Conservation (phyloP, 2,329 filamentous ascomycete genomes). For the Lachnellula hyalina region DNA sequence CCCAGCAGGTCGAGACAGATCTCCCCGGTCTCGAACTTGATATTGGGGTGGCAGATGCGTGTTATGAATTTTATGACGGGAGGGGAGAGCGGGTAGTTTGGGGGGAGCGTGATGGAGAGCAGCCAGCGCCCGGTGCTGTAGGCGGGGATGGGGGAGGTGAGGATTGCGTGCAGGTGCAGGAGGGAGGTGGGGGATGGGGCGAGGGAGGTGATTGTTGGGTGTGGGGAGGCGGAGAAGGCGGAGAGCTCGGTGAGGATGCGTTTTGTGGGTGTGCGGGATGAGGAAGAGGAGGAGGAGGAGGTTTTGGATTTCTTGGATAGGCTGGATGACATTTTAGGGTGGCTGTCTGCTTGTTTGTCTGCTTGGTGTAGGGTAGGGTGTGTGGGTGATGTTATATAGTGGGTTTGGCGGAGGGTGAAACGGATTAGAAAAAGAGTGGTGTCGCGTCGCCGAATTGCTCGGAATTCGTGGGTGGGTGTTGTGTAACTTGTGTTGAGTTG, state of each 20-base stretch:
- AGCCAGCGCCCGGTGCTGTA: slow-evolving; percentile 68
- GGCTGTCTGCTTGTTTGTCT: background rate
- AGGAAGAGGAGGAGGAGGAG: slow-evolving; percentile 10
- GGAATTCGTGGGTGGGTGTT: background rate
- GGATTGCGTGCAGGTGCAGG: slow-evolving; percentile 53
- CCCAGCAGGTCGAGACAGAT: slow-evolving; percentile 88
- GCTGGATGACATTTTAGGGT: background rate
- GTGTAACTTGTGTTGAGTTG: background rate
- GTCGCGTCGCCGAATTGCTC: too few relatives aligned
- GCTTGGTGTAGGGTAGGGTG: background rate
- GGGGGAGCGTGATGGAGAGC: slow-evolving; percentile 69
- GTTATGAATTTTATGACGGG: slow-evolving; percentile 80
- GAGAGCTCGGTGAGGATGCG: slow-evolving; percentile 55
- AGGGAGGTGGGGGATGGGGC: slow-evolving; percentile 51
- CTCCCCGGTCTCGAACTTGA: slow-evolving; percentile 69
- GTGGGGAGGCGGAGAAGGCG: slow-evolving; percentile 40
- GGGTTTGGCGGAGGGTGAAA: background rate
- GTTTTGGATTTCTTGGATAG: background rate
- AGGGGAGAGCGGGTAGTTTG: slow-evolving; percentile 71
- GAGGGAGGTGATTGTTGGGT: slow-evolving; percentile 52
- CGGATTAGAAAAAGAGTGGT: background rate
- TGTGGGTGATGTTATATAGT: background rate
- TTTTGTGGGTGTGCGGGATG: slow-evolving; percentile 45
- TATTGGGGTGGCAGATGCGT: slow-evolving; percentile 79
- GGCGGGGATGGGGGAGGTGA: slow-evolving; percentile 41